Evolutionary conservation across 805 yeast species (phyloP), one percentile per base, ranked within the genome.

Genomic region (Wickerhamomyces queroliae): DNA sequence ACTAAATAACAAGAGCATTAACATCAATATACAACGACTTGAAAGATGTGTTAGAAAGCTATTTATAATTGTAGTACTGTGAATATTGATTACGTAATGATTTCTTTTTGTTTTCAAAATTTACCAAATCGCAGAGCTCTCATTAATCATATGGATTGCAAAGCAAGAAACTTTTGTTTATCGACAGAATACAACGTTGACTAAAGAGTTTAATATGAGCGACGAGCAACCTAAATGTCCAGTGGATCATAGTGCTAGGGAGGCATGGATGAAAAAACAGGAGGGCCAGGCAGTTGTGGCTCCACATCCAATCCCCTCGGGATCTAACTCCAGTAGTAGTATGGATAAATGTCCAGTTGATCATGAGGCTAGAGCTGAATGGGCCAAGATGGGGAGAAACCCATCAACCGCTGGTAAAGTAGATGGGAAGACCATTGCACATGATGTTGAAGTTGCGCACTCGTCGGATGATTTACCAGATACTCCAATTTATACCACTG

Each of bases 291-390:
- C 5, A 37, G 18, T 35, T 11, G 16, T 25, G 2, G 44, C 49
- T 15, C 52, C 50, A 22, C 47, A 45, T 42, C 52, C 58, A 7
- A 41, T 47, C 16, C 41, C 50, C 21, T 15, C 38, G 35, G 33
- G 18, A 37, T 23, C 51, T 17, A 34, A 33, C n/a, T n/a, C n/a
- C n/a, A n/a, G n/a, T n/a, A n/a, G n/a, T 17, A 42, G 20, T 28
- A 46, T 5, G 53, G 70, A 60, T 9, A 67, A 64, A 43, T 84
- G 91, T 52, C 91, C 91, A 1, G 90, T 84, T 17, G 84, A 80
- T 48, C 83, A 74, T 44, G 57, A 57, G n/a, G 69, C 84, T 5
- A 61, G 84, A 42, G 70, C 71, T 30, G 67, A 66, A 27, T 83
- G 89, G 89, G 52, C 77, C 19, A 63, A 64, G 37, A 51, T 66